Percentiles rank a stretch among this genome's conserved stretches.
These are phyloP conservation scores for Neurospora sp. DNA, from an alignment of 495 filamentous ascomycete genomes.

Conservation along the genomic window DNA sequence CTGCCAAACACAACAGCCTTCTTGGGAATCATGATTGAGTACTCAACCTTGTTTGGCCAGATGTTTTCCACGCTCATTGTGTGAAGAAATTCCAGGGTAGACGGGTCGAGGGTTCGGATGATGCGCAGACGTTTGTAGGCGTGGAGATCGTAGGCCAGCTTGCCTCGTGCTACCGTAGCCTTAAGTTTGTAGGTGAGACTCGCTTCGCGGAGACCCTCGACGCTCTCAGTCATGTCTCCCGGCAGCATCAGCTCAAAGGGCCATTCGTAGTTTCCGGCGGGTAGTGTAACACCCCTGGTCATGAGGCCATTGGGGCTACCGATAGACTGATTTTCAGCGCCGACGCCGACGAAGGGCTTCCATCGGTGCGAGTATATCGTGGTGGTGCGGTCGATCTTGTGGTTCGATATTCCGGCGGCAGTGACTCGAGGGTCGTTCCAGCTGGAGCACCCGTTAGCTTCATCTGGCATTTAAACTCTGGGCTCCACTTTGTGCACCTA, in stretches of 20 bases:
- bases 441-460: slow-evolving; percentile 17
- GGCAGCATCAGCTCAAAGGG: slow-evolving; percentile 73
- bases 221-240: slow-evolving; percentile 70
- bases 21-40: slow-evolving; percentile 77
- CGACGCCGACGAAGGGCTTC: slow-evolving; percentile 36
- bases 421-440: slow-evolving; percentile 42
- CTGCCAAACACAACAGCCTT: slow-evolving; percentile 91
- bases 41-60: slow-evolving; percentile 92
- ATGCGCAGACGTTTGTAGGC: slow-evolving; percentile 74
- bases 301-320: slow-evolving; percentile 7
- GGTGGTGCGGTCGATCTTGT: slow-evolving; percentile 34
- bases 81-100: slow-evolving; percentile 72
- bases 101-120: slow-evolving; percentile 73
- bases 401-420: slow-evolving; percentile 37
- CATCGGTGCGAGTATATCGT: slow-evolving; percentile 37
- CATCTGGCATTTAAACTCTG: background rate
- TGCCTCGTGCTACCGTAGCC: slow-evolving; percentile 71
- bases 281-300: slow-evolving; percentile 47
- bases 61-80: slow-evolving; percentile 90
- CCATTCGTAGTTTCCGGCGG: slow-evolving; percentile 80
- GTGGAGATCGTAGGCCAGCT: slow-evolving; percentile 69
- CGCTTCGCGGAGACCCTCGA: slow-evolving; percentile 74
- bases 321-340: slow-evolving; percentile 11
- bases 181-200: slow-evolving; percentile 83
- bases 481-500: slow-evolving; percentile 27